Base-by-base conservation (phyloP, 2,329 filamentous ascomycete genomes). In the Cryphonectria naterciae region DNA sequence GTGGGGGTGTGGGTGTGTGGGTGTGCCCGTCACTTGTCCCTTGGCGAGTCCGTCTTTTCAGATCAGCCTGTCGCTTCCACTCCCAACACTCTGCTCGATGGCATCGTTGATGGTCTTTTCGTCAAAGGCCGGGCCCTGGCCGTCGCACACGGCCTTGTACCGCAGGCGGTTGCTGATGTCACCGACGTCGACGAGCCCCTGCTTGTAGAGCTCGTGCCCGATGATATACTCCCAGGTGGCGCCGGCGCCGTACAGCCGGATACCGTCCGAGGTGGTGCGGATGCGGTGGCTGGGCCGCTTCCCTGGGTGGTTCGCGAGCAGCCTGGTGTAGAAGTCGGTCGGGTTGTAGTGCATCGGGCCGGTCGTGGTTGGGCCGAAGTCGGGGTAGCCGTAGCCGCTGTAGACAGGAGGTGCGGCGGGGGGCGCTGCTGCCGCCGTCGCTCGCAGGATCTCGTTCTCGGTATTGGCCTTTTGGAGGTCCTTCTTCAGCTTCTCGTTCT, bases 171-270 rank as follows among this genome's bases (percentile, higher is more conserved):
- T 92, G 79, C 92, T 94, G 43, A 98, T 92, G 78, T 92, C 88
- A 52, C 87, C 91, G 17, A 98, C 89, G 79, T 98, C 93, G 37
- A 98, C 91, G 28, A 93, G 84, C 0, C 94, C 94, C 63, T 88
- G 87, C 79, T 90, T 89, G 79, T 92, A 97, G 11, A 94, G 82
- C 8, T 93, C 89, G 80, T 97, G 93, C 68, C 84, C 86, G 77
- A 97, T 92, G 72, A 98, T 96, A 68, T 94, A 85, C 77, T 98
- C 95, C 95, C 95, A 98, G 0, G 94, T 92, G 2, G 93, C 93
- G 25, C 91, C 91, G 0, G 92, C 91, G 52, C 91, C 92, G 8
- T 96, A 84, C 19, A 97, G 82, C 41, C 86, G 86, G 78, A 93
- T 89, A 5, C 92, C 92, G 1, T 85, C 83, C n/a, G 88, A 85